Conservation (phyloP, 805 yeast genomes). For the Suhomyces tanzawaensis region DNA sequence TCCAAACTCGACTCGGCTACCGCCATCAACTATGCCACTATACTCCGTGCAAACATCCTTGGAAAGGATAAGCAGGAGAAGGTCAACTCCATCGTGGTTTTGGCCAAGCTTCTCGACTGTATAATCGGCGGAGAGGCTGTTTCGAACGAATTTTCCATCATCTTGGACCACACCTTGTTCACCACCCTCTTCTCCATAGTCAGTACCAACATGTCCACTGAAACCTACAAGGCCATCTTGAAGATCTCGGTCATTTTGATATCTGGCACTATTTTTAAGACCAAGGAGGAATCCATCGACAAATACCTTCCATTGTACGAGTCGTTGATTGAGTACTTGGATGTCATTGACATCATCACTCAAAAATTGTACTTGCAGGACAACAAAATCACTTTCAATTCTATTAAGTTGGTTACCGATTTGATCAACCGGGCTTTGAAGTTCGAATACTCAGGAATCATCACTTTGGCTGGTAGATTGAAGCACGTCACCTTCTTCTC, state of each 20-base stretch:
- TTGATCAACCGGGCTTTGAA: conserved; percentile 43
- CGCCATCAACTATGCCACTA: conserved; percentile 33
- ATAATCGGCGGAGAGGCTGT: conserved; percentile 39
- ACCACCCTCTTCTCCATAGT: conserved; percentile 41
- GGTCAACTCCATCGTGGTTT: conserved; percentile 51
- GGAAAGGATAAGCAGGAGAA: conserved; percentile 50
- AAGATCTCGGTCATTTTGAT: conserved; percentile 42
- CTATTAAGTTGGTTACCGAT: conserved; percentile 46
- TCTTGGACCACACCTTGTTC: conserved; percentile 43
- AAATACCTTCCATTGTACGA: conserved; percentile 37
- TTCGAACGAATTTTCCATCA: conserved; percentile 28
- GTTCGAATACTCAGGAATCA: conserved; percentile 41
- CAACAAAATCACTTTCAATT: conserved; percentile 40
- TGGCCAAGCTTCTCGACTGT: conserved; percentile 51
- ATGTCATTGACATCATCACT: conserved; percentile 42
- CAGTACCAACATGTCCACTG: conserved; percentile 40
- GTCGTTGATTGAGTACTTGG: conserved; percentile 36
- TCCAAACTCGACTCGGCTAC: conserved; percentile 31
- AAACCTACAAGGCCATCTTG: conserved; percentile 45
- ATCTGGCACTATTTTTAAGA: conserved; percentile 42
- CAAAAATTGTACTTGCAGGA: conserved; percentile 44
- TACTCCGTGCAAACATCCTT: conserved; percentile 41
- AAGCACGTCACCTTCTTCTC: conserved; percentile 47
- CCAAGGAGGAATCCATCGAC: conserved; percentile 33
- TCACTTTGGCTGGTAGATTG: conserved; percentile 45